Evolutionary conservation across 768 basidiomycete genomes (phyloP).

Genomic region (Lentinula aciculospora): DNA sequence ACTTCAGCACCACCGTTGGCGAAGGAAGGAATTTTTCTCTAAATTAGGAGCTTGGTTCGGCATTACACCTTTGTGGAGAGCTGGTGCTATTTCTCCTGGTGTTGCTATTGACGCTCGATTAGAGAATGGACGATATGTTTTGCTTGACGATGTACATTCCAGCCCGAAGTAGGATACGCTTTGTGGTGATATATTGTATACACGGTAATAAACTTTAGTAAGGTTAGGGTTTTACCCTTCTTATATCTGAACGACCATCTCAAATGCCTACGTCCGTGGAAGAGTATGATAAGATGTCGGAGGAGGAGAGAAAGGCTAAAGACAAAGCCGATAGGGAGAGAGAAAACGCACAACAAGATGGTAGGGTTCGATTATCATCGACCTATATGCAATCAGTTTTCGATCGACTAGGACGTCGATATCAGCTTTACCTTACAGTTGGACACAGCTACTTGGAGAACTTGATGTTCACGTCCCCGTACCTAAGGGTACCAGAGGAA

Average conservation of each 20-base stretch:
- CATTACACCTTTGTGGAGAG: conserved; percentile 56
- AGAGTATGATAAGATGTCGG: conserved; percentile 71
- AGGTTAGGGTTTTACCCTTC: background rate
- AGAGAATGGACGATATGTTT: conserved; percentile 53
- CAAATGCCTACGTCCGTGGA: conserved; percentile 18
- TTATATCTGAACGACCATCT: background rate
- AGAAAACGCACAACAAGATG: conserved; percentile 60
- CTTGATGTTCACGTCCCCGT: conserved; percentile 81
- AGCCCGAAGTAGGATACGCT: background rate
- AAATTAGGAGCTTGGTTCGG: conserved; percentile 70
- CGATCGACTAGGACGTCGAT: conserved; percentile 12
- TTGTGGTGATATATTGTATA: background rate
- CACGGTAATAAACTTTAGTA: background rate
- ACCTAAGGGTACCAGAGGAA: conserved; percentile 80
- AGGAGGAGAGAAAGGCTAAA: conserved; percentile 67
- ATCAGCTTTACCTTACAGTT: conserved; percentile 81
- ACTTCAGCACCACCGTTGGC: conserved; percentile 28
- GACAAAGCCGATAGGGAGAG: conserved; percentile 65
- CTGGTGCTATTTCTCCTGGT: conserved; percentile 44
- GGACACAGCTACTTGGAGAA: conserved; percentile 88
- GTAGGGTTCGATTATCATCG: conserved; percentile 8
- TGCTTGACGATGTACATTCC: conserved; percentile 22
- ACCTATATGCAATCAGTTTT: conserved; percentile 10
- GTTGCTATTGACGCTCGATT: conserved; percentile 55
- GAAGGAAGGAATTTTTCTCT: conserved; percentile 33